Evolutionary conservation across 768 basidiomycete species (phyloP).

Genomic region (Naganishia kalamii): DNA sequence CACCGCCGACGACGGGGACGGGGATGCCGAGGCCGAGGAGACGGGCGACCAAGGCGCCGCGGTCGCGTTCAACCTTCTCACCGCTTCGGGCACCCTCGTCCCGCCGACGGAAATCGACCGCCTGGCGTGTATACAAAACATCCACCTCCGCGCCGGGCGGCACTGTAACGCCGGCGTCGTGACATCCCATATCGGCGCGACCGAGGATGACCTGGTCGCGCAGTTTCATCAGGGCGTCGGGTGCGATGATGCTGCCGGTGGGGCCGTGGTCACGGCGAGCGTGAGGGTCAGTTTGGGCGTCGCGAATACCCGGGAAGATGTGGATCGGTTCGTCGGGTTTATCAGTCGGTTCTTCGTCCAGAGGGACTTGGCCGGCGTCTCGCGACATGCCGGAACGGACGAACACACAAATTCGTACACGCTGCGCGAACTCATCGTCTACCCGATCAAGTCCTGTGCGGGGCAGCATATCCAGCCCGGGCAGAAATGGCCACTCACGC

Average conservation of each 20-base stretch:
- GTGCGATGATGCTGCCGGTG: constrained; percentile 29
- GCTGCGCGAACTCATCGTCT: constrained; percentile 16
- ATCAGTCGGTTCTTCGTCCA: constrained; percentile 29
- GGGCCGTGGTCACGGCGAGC: background rate
- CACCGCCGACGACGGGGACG: background rate
- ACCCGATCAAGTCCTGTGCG: constrained; percentile 38
- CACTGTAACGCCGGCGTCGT: constrained; percentile 33
- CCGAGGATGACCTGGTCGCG: constrained; percentile 24
- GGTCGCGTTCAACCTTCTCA: constrained; percentile 30
- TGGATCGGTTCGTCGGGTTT: constrained; percentile 27
- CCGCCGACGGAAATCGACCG: constrained; percentile 29
- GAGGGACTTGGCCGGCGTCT: background rate
- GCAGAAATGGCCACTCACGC: constrained; percentile 23
- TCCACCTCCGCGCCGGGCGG: constrained; percentile 31
- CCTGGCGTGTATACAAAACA: constrained; percentile 28
- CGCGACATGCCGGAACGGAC: no score
- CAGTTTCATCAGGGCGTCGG: constrained; percentile 25
- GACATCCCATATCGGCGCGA: constrained; percentile 11
- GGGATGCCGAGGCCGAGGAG: background rate
- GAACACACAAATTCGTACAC: background rate
- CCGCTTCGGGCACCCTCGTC: constrained; percentile 17
- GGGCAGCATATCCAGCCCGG: constrained; percentile 19
- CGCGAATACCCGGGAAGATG: constrained; percentile 28
- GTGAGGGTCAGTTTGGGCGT: constrained; percentile 30
- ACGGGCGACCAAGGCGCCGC: constrained; percentile 23